These are phyloP conservation scores for Didymella exigua DNA, from an alignment of 2,329 filamentous ascomycete genomes.

Conservation along the genomic window DNA sequence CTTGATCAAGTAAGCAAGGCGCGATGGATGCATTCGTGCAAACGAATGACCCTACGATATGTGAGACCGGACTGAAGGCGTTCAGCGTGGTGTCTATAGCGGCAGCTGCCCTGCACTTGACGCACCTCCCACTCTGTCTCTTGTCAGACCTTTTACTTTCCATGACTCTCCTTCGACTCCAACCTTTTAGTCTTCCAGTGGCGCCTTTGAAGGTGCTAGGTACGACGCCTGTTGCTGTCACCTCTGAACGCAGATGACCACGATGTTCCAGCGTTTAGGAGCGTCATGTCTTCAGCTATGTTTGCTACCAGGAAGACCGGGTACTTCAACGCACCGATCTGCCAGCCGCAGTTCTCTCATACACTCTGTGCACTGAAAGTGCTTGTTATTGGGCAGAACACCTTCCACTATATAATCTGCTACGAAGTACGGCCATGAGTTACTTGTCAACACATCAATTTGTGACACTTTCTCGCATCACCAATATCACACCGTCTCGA, in stretches of 20 bases:
- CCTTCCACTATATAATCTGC: background rate
- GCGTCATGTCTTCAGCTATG: background rate
- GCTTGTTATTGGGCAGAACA: too few relatives aligned
- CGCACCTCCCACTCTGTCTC: too few relatives aligned
- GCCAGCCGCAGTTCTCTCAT: background rate
- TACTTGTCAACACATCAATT: background rate
- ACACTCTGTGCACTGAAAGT: background rate
- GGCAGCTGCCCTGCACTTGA: too few relatives aligned
- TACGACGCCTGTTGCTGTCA: background rate
- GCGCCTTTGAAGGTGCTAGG: background rate
- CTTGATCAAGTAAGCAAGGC: too few relatives aligned
- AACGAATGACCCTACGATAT: too few relatives aligned
- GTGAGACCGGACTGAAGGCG: too few relatives aligned
- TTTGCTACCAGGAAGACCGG: background rate
- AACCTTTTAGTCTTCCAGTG: background rate
- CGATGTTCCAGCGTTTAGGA: background rate
- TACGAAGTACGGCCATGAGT: background rate
- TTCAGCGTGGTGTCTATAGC: too few relatives aligned
- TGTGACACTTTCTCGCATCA: background rate
- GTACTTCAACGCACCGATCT: background rate
- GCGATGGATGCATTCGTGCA: too few relatives aligned
- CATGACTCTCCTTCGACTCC: too few relatives aligned
- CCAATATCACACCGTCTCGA: background rate
- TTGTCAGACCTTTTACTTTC: too few relatives aligned
- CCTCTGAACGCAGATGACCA: background rate